These are phyloP conservation scores for Rasamsonia emersonii DNA, from an alignment of 2,329 filamentous ascomycete species.

Conservation along the genomic window DNA sequence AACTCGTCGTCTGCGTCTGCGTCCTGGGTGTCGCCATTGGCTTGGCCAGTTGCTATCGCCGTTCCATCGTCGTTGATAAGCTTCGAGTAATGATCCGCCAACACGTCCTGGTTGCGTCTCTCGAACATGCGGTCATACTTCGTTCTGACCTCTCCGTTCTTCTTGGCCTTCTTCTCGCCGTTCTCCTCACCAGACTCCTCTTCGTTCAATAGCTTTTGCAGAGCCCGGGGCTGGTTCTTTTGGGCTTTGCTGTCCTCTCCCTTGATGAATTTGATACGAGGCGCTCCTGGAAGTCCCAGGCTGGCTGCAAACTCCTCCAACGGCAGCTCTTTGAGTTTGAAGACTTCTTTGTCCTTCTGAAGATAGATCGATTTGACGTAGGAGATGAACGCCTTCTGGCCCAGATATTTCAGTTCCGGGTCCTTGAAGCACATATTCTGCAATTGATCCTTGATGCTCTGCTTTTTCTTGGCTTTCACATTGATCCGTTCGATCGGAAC, in stretches of 20 bases:
- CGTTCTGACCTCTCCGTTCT: constrained; percentile 69
- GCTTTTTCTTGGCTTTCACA: constrained; percentile 80
- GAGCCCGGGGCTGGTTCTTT: constrained; percentile 74
- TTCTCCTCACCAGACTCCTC: constrained; percentile 41
- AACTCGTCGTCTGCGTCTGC: constrained; percentile 70
- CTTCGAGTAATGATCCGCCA: constrained; percentile 89
- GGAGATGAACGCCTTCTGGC: constrained; percentile 89
- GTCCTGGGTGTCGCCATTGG: constrained; percentile 34
- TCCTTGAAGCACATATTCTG: constrained; percentile 97
- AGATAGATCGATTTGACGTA: constrained; percentile 79
- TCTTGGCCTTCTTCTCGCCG: constrained; percentile 44
- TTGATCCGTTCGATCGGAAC: constrained; percentile 82
- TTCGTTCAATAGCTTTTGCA: constrained; percentile 53
- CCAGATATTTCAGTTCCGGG: constrained; percentile 85
- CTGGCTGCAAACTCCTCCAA: constrained; percentile 79
- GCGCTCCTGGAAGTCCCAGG: constrained; percentile 80
- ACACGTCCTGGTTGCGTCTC: constrained; percentile 85
- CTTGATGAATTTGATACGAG: constrained; percentile 87
- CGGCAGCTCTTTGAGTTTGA: constrained; percentile 73
- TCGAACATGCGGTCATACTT: constrained; percentile 99
- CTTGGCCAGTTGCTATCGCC: constrained; percentile 25
- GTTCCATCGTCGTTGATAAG: constrained; percentile 58
- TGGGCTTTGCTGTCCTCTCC: constrained; percentile 76
- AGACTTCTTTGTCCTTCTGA: constrained; percentile 86
- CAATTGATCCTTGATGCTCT: constrained; percentile 71